These are phyloP conservation scores for Mycosarcoma maydis DNA, from an alignment of 1,284 basidiomycete species.

Conservation along the genomic window DNA sequence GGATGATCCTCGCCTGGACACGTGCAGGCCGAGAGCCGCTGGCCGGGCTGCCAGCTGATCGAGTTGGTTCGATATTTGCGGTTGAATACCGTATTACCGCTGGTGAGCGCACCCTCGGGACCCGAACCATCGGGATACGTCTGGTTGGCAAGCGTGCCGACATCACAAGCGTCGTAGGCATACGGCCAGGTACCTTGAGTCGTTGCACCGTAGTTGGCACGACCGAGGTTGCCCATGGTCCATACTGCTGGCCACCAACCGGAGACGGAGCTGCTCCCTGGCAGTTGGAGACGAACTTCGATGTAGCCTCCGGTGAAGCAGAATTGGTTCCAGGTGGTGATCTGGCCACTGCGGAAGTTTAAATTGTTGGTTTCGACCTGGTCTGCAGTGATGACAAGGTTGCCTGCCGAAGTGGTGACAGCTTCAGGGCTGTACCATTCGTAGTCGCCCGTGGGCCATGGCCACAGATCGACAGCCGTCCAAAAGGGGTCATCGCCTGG, in stretches of 20 bases:
- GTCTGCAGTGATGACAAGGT: conserved; percentile 77
- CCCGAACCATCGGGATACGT: conserved; percentile 44
- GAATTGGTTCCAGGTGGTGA: conserved; percentile 82
- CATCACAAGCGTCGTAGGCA: conserved; percentile 67
- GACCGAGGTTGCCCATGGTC: conserved; percentile 82
- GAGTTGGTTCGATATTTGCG: conserved; percentile 46
- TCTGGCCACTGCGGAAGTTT: conserved; percentile 72
- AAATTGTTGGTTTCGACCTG: conserved; percentile 73
- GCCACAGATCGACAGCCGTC: conserved; percentile 78
- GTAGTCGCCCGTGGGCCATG: conserved; percentile 72
- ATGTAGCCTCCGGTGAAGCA: conserved; percentile 94
- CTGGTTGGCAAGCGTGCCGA: conserved; percentile 58
- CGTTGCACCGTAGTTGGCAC: conserved; percentile 64
- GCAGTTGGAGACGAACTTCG: conserved; percentile 79
- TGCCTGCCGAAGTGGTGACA: conserved; percentile 80
- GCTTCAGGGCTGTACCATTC: conserved; percentile 78
- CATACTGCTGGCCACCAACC: conserved; percentile 76
- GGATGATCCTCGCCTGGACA: conserved; percentile 83
- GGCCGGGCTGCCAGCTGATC: conserved; percentile 76
- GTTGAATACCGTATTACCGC: conserved; percentile 79
- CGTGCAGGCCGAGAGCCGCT: conserved; percentile 76
- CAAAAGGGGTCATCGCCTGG: conserved; percentile 74
- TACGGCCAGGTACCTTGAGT: conserved; percentile 78
- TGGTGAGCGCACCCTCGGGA: conserved; percentile 73
- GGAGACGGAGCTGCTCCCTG: conserved; percentile 74